Evolutionary conservation across 140 eudicot species (phyloP).

Genomic region (Ambrosia hybrid): DNA sequence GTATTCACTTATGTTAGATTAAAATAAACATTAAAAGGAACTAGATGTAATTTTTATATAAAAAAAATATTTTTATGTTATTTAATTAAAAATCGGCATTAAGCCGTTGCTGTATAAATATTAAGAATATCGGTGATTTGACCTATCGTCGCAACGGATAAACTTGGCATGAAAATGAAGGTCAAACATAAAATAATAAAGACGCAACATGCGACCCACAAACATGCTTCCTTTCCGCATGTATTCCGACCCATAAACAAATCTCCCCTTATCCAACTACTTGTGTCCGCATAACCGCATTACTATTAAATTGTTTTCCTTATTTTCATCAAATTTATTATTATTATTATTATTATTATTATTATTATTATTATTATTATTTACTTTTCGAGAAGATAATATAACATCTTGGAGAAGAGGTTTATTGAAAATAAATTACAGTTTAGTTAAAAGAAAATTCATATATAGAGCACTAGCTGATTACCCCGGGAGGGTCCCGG

Average conservation of each 20-base stretch:
- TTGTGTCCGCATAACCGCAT: slow-evolving; percentile 1
- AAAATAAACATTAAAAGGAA: too few relatives aligned
- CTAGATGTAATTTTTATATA: too few relatives aligned
- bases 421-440: too few relatives aligned
- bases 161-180: slow-evolving; percentile 22
- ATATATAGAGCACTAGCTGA: too few relatives aligned
- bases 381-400: not conserved
- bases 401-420: not conserved
- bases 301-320: not conserved
- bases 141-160: slow-evolving; percentile 17
- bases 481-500: too few relatives aligned
- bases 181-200: slow-evolving; percentile 22
- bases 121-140: slow-evolving; percentile 22
- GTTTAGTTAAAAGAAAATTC: too few relatives aligned
- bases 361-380: too few relatives aligned
- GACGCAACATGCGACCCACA: slow-evolving; percentile 40
- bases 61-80: too few relatives aligned
- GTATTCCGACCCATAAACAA: slow-evolving; percentile 16
- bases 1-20: too few relatives aligned
- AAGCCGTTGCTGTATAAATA: not conserved
- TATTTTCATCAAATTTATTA: not conserved
- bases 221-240: slow-evolving; percentile 36
- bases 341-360: too few relatives aligned
- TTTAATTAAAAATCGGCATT: too few relatives aligned
- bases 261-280: slow-evolving; percentile 16